phyloP scores from a whole-genome alignment of 495 filamentous ascomycete genomes.

The Aspergillus mulundensis region DNA sequence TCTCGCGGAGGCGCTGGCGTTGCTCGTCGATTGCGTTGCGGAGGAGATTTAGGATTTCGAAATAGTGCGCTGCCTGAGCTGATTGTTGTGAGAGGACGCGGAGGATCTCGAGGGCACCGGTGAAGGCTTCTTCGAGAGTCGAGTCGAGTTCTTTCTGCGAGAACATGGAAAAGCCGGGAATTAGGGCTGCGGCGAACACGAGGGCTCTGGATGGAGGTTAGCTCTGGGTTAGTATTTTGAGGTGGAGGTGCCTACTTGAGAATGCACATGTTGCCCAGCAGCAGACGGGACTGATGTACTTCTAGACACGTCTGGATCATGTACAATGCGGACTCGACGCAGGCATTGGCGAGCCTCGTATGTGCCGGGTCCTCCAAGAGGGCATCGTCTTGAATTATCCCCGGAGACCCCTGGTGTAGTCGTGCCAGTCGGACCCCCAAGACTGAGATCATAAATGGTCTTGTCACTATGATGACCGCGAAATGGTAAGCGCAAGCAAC shows the following conservation, averaged over 20 bases:
- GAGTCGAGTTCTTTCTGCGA: constrained; percentile 30
- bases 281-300: constrained; percentile 27
- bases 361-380: constrained; percentile 32
- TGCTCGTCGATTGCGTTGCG: constrained; percentile 31
- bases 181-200: constrained; percentile 39
- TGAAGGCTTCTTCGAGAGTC: constrained; percentile 30
- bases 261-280: constrained; percentile 37
- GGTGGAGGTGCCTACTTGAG: constrained; percentile 25
- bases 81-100: constrained; percentile 32
- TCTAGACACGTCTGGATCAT: constrained; percentile 42
- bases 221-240: background rate
- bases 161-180: constrained; percentile 42
- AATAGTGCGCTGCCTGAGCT: constrained; percentile 39
- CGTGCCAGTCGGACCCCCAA: constrained; percentile 35
- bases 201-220: constrained; percentile 30
- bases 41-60: constrained; percentile 32
- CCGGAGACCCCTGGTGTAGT: constrained; percentile 25
- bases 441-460: constrained; percentile 37
- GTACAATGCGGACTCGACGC: constrained; percentile 38
- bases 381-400: background rate
- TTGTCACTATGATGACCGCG: constrained; percentile 39
- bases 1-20: constrained; percentile 27
- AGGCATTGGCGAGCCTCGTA: constrained; percentile 31
- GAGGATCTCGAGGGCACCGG: constrained; percentile 29
- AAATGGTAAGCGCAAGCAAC: constrained; percentile 43